These are phyloP conservation scores for Benincasa hispida DNA, from an alignment of 306 rosid species.

Conservation along the genomic window DNA sequence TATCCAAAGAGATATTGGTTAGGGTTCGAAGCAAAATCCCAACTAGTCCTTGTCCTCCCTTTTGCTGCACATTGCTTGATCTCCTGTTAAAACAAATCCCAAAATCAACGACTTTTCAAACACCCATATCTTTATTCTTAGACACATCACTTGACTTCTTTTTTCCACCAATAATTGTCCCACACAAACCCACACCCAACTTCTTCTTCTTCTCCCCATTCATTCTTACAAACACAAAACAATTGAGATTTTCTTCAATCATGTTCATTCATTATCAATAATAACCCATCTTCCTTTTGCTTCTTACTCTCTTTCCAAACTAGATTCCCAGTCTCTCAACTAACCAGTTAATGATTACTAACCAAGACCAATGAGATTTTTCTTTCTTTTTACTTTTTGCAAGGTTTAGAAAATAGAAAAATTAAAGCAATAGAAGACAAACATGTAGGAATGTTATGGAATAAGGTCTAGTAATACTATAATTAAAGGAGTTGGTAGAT, in stretches of 20 bases:
- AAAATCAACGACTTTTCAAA: not conserved
- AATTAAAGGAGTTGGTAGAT: not conserved
- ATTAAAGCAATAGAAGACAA: not conserved
- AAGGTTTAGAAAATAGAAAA: not conserved
- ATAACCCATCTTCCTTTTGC: not conserved
- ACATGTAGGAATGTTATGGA: not conserved
- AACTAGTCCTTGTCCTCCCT: conserved; percentile 30
- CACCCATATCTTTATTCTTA: not conserved
- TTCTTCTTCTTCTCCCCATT: not conserved
- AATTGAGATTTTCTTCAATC: not conserved
- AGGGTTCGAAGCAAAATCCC: conserved; percentile 44
- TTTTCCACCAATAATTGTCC: not conserved
- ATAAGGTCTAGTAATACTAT: not conserved
- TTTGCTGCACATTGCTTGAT: conserved; percentile 16
- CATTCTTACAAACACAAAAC: not conserved
- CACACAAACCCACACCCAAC: not conserved
- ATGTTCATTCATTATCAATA: not conserved
- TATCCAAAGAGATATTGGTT: conserved; percentile 51
- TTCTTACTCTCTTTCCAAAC: not conserved
- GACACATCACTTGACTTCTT: not conserved
- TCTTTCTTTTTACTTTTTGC: not conserved
- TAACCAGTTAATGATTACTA: not conserved
- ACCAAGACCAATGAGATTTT: not conserved
- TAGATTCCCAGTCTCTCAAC: not conserved
- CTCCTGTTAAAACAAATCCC: conserved; percentile 31